Evolutionary conservation across 371 early-diverging fungal species (phyloP).

Genomic region (Batkoa obscura): DNA sequence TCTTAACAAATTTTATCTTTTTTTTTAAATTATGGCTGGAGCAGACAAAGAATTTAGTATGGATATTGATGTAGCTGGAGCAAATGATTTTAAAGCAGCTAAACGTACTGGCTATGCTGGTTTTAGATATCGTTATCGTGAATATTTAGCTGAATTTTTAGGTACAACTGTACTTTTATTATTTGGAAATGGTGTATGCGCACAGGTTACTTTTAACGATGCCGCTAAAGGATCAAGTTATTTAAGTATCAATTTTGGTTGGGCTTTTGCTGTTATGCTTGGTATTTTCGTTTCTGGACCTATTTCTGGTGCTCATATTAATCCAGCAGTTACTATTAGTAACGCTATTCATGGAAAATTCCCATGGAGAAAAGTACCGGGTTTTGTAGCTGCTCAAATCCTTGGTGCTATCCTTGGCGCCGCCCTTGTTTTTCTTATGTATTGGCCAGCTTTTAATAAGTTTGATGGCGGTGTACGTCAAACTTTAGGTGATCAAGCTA

Average conservation of each 20-base stretch:
- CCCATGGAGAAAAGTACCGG: conserved; percentile 33
- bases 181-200: conserved; percentile 43
- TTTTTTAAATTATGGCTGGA: no score
- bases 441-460: conserved; percentile 23
- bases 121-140: neutral
- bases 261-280: conserved; percentile 31
- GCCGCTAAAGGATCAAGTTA: conserved; percentile 12
- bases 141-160: conserved; percentile 37
- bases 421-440: conserved; percentile 31
- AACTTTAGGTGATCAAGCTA: conserved; percentile 13
- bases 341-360: conserved; percentile 48
- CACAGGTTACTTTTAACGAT: conserved; percentile 17
- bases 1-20: no score
- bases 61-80: no score
- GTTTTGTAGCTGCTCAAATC: conserved; percentile 39
- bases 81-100: no score
- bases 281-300: conserved; percentile 48
- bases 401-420: conserved; percentile 53
- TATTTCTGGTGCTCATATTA: conserved; percentile 62
- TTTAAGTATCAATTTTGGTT: conserved; percentile 28
- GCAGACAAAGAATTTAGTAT: no score
- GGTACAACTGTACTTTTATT: conserved; percentile 52
- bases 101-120: no score
- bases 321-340: conserved; percentile 55
- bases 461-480: conserved; percentile 38